Conservation (phyloP, 306 rosid genomes). For the Hippophae tibetana region DNA sequence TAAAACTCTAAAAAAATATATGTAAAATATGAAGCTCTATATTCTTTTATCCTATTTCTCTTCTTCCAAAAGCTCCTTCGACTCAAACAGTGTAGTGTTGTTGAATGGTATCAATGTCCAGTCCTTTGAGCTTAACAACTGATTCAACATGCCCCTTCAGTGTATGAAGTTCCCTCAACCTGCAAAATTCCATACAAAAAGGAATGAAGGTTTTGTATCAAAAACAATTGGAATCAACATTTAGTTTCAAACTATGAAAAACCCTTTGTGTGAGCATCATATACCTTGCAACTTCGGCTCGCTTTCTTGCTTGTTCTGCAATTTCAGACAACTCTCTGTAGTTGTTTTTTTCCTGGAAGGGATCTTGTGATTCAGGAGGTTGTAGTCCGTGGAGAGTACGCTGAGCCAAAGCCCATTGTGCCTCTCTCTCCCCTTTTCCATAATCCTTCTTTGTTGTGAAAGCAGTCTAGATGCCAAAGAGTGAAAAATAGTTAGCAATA, state of each 20-base stretch:
- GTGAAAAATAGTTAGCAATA: not conserved
- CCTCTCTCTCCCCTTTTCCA: constrained; percentile 78
- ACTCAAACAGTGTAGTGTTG: constrained; percentile 77
- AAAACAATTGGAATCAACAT: not conserved
- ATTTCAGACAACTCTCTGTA: constrained; percentile 11
- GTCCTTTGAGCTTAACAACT: constrained; percentile 81
- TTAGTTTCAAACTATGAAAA: not conserved
- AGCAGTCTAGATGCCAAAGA: constrained; percentile 36
- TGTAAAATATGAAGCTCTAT: not conserved
- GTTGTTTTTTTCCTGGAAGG: constrained; percentile 11
- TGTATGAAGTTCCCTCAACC: constrained; percentile 89
- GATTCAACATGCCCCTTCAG: constrained; percentile 89
- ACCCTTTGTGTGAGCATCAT: not conserved
- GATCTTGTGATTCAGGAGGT: constrained; percentile 42
- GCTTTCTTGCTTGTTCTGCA: constrained; percentile 13
- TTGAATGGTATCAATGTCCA: constrained; percentile 80
- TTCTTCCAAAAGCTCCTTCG: constrained; percentile 1
- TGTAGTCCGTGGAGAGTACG: constrained; percentile 77
- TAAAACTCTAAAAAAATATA: constrained; percentile 12
- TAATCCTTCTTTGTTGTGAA: constrained; percentile 76
- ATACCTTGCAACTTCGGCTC: constrained; percentile 15
- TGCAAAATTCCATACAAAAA: constrained; percentile 9
- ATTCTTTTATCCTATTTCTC: constrained; percentile 3
- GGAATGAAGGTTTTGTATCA: not conserved
- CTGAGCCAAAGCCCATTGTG: constrained; percentile 90